Base-by-base conservation (phyloP, 179 eudicot genomes). In the Silene noctiflora region DNA sequence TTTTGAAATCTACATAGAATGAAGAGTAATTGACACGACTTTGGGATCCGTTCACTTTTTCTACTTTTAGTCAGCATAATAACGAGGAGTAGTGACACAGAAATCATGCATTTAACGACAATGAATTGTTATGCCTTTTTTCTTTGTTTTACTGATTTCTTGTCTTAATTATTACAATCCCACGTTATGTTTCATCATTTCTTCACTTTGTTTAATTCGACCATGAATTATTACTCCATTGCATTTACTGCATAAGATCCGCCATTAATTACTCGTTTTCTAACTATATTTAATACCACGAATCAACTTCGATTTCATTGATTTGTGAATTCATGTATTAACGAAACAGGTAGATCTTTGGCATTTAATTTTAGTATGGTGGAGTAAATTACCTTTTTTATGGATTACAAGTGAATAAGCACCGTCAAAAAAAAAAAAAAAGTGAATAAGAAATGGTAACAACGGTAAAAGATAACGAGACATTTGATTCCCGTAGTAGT, bases 11-110 rank as follows among this genome's bases (percentile, higher is more conserved):
- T 39, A 65, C 35, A 29, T 44, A 24, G 78, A 81, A 81, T 81
- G 84, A 74, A 77, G 84, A 81, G 84, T 81, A 74, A 81, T 74
- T 63, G 75, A 61, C 81, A 81, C 81, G 84, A 71, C 76, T 81
- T 81, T 77, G 81, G 84, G 81, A 81, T 77, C 83, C n/a, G 80
- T 68, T 48, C 17, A 6, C 56, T 77, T 70, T 59, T 29, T 19
- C 27, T 9, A 13, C 71, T 14, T 67, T 17, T 67, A 67, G 51
- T 33, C 71, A 67, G 51, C 71, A 67, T 67, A 5, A 67, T 67
- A 35, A 25, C 16, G 16, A 62, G 3, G 7, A 6, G 1, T 16
- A 27, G n/a, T 10, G 35, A 22, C 1, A 8, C 3, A 12, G 67
- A 53, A 6, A 53, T 53, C 59, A 13, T 53, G n/a, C 67, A 63